Conservation (phyloP, 345 rosid genomes). For the Gossypium ekmanianum region DNA sequence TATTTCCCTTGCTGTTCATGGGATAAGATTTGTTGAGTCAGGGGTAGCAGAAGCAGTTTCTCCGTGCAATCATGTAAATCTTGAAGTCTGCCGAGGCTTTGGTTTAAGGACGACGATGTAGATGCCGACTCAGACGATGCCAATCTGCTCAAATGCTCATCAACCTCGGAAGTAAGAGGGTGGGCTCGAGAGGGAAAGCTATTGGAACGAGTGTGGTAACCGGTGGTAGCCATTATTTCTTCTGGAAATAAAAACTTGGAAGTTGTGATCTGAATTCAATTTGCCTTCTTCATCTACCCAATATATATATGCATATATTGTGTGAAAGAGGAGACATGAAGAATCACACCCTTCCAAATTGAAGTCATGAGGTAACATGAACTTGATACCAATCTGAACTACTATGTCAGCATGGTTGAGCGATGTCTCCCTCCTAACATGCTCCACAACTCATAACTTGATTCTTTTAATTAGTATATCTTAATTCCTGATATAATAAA, state of each 20-base stretch:
- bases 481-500: not conserved
- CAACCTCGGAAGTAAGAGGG: not conserved
- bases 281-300: constrained; percentile 4
- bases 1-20: constrained; percentile 15
- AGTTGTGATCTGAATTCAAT: not conserved
- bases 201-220: constrained; percentile 24
- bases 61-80: constrained; percentile 13
- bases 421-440: not conserved
- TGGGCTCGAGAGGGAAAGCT: not conserved
- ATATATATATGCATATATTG: not conserved
- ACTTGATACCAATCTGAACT: constrained; percentile 1
- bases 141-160: not conserved
- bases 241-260: not conserved
- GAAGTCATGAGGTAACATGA: not conserved
- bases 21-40: constrained; percentile 15
- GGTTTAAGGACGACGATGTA: not conserved
- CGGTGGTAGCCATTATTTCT: constrained; percentile 16
- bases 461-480: not conserved
- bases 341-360: not conserved
- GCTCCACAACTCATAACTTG: not conserved
- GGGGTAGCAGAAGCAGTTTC: constrained; percentile 15
- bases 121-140: not conserved
- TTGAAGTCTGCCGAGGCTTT: not conserved
- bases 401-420: not conserved
- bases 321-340: not conserved